These are phyloP conservation scores for Theileria annulata DNA, from an alignment of 169 alveolate species.

Conservation along the genomic window DNA sequence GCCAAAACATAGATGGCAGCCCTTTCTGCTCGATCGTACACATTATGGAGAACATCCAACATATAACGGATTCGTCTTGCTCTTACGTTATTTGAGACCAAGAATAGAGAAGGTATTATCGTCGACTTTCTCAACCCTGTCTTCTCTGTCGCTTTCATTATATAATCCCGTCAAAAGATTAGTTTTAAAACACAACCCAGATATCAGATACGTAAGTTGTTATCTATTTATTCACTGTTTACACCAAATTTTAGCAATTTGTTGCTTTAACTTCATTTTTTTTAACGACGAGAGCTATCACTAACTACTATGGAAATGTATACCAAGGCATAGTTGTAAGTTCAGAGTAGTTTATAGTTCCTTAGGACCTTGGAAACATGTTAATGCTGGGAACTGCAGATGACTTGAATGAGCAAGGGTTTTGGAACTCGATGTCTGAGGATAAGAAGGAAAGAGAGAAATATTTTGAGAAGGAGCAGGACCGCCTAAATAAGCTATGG, in stretches of 20 bases:
- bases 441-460: slow-evolving; percentile 65
- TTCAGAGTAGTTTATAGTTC: neutral
- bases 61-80: slow-evolving; percentile 69
- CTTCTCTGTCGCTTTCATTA: slow-evolving; percentile 19
- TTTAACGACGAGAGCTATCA: slow-evolving; percentile 78
- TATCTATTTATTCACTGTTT: neutral
- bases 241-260: slow-evolving; percentile 64
- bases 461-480: slow-evolving; percentile 73
- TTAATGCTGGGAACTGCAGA: slow-evolving; percentile 76
- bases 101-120: slow-evolving; percentile 33
- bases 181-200: slow-evolving; percentile 82
- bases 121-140: slow-evolving; percentile 45
- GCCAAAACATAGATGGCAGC: slow-evolving; percentile 69
- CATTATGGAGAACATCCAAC: slow-evolving; percentile 79
- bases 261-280: slow-evolving; percentile 82
- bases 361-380: slow-evolving; percentile 66
- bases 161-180: slow-evolving; percentile 68
- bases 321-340: slow-evolving; percentile 80
- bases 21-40: slow-evolving; percentile 69
- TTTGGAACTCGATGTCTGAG: slow-evolving; percentile 78
- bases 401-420: slow-evolving; percentile 80
- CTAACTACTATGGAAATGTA: slow-evolving; percentile 69
- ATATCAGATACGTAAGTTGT: slow-evolving; percentile 74
- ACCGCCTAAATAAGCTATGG: slow-evolving; percentile 73
- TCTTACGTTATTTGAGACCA: slow-evolving; percentile 75